phyloP scores from a whole-genome alignment of 257 asterid genomes.

The Datura wrightii region DNA sequence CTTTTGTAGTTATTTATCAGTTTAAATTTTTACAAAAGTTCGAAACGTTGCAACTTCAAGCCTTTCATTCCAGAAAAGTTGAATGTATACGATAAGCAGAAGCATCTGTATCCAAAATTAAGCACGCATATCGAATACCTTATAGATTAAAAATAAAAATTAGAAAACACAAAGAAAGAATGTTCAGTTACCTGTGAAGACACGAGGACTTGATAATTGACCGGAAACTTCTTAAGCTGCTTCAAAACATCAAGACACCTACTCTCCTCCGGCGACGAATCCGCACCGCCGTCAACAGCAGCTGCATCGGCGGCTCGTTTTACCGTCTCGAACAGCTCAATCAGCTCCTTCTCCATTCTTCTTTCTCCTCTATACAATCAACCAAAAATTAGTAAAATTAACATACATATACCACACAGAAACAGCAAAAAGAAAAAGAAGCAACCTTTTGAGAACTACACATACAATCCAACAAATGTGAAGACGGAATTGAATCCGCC shows the following conservation, averaged over 20 bases:
- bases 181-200: constrained; percentile 73
- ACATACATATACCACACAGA: background rate
- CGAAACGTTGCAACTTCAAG: background rate
- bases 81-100: background rate
- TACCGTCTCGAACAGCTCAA: constrained; percentile 72
- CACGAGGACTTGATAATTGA: constrained; percentile 81
- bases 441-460: background rate
- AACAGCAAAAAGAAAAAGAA: background rate
- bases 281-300: constrained; percentile 44
- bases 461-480: background rate
- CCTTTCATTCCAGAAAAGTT: background rate
- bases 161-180: background rate
- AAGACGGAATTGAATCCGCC: background rate
- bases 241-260: constrained; percentile 69
- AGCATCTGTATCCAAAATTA: background rate
- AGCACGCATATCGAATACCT: background rate
- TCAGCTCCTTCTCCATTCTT: constrained; percentile 84
- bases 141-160: background rate
- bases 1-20: background rate
- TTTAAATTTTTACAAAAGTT: background rate
- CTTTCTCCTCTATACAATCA: background rate
- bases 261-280: constrained; percentile 44
- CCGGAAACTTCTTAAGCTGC: constrained; percentile 79
- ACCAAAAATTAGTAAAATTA: background rate
- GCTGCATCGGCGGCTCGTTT: constrained; percentile 77